Base-by-base conservation (phyloP, 169 alveolate species). In the Cryptosporidium viatorum region DNA sequence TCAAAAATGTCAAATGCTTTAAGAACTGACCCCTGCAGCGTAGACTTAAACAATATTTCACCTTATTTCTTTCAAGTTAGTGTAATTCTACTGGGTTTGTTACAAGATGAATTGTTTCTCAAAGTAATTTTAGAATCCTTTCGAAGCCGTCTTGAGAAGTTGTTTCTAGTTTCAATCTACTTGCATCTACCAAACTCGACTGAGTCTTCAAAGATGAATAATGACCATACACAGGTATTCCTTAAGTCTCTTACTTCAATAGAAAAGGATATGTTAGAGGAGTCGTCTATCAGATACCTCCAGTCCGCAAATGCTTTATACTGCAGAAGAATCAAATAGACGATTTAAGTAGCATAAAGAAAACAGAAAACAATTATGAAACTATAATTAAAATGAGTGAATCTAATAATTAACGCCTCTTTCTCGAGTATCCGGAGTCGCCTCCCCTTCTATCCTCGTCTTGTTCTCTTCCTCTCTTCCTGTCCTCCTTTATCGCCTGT, bases 401-500 rank as follows among this genome's bases (percentile, higher is more conserved):
- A 41, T 41, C 26, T n/a, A 18, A 52, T 12, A 43, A 35, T 39
- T 73, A 91, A 62, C 75, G 73, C 85, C 75, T 67, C 43, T 85
- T 71, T 51, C 85, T 43, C 29, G 80, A 84, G 29, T 65, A 67
- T 16, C 48, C 58, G 33, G 69, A 23, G 35, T 52, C 29, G 50
- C 55, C 52, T 51, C 80, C 21, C 43, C 71, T 60, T 31, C 84
- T 69, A 39, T 69, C 69, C 21, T 91, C 45, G 48, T 80, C 71
- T 26, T 86, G 58, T 14, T 84, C 75, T 39, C 84, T 52, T 71
- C 71, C 69, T 39, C 86, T 71, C 26, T 92, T 70, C 23, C 92
- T 84, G 14, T 92, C 92, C 18, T 85, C 92, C 23, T 85, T 86
- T 41, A 84, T 75, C 4, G 85, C 91, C 16, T 91, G 91, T 51